Conservation (phyloP, 345 rosid species). For the Lumnitzera racemosa region DNA sequence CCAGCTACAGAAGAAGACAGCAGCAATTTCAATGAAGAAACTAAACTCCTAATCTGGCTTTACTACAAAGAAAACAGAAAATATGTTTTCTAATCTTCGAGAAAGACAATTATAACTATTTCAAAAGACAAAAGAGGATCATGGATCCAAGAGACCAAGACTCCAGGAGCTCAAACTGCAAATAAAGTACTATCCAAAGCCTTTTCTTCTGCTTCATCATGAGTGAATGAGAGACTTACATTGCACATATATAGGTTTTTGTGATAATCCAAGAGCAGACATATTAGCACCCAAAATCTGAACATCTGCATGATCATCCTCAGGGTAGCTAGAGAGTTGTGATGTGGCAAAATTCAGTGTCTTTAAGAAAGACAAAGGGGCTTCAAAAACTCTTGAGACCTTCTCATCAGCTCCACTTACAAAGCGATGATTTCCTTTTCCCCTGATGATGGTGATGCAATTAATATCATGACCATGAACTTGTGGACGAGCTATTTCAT, state of each 20-base stretch:
- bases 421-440: slow-evolving; percentile 81
- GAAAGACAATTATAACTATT: no score
- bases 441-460: slow-evolving; percentile 69
- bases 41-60: no score
- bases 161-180: no score
- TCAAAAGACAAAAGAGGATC: no score
- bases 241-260: slow-evolving; percentile 77
- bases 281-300: slow-evolving; percentile 89
- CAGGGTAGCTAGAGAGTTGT: slow-evolving; percentile 37
- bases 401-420: slow-evolving; percentile 98
- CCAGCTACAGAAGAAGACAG: slow-evolving; percentile 43
- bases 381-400: slow-evolving; percentile 92
- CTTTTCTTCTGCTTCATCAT: no score
- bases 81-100: background rate
- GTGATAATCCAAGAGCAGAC: slow-evolving; percentile 98
- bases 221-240: slow-evolving; percentile 27
- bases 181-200: no score
- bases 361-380: slow-evolving; percentile 76
- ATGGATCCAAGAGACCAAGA: no score
- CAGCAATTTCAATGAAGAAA: background rate
- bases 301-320: slow-evolving; percentile 47
- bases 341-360: slow-evolving; percentile 57
- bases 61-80: no score
- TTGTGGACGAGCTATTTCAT: slow-evolving; percentile 94
- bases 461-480: slow-evolving; percentile 96